phyloP scores from a whole-genome alignment of 108 stramenopile species.

The Skeletonema potamos region DNA sequence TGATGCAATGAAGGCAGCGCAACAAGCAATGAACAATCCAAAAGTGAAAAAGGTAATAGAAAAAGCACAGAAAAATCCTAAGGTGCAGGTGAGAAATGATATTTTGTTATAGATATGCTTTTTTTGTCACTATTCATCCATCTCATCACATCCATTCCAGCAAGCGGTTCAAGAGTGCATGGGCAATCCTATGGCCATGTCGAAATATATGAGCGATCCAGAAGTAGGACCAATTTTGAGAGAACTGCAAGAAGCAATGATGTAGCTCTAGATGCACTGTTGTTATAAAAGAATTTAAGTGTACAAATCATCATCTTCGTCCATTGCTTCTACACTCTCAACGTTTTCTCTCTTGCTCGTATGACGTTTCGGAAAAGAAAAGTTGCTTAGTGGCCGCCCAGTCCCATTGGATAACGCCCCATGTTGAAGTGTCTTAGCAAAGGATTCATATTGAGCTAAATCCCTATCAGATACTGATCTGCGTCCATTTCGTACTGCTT shows the following conservation, averaged over 20 bases:
- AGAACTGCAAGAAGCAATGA: conserved; percentile 66
- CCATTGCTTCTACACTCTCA: conserved; percentile 21
- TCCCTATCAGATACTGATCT: conserved; percentile 91
- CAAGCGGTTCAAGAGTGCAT: conserved; percentile 82
- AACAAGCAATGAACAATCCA: conserved; percentile 82
- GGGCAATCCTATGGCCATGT: conserved; percentile 77
- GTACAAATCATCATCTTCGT: conserved; percentile 59
- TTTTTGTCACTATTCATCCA: too few relatives aligned
- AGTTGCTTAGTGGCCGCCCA: conserved; percentile 24
- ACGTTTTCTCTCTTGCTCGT: background rate
- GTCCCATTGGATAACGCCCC: background rate
- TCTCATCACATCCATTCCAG: too few relatives aligned
- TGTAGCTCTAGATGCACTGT: background rate
- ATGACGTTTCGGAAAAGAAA: conserved; percentile 42
- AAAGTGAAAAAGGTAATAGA: conserved; percentile 68
- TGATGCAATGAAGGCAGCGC: conserved; percentile 68
- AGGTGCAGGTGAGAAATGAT: too few relatives aligned
- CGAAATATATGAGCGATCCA: conserved; percentile 84
- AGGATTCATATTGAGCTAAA: conserved; percentile 91
- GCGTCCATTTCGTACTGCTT: conserved; percentile 90
- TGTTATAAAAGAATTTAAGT: conserved; percentile 11
- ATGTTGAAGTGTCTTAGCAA: conserved; percentile 55
- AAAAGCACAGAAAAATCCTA: conserved; percentile 71
- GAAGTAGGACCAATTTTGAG: conserved; percentile 68
- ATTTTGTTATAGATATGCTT: too few relatives aligned